Percentiles rank a stretch among this genome's conserved stretches.
Conservation (phyloP, 148 eudicot genomes). For the Vaccinium myrtillus region DNA sequence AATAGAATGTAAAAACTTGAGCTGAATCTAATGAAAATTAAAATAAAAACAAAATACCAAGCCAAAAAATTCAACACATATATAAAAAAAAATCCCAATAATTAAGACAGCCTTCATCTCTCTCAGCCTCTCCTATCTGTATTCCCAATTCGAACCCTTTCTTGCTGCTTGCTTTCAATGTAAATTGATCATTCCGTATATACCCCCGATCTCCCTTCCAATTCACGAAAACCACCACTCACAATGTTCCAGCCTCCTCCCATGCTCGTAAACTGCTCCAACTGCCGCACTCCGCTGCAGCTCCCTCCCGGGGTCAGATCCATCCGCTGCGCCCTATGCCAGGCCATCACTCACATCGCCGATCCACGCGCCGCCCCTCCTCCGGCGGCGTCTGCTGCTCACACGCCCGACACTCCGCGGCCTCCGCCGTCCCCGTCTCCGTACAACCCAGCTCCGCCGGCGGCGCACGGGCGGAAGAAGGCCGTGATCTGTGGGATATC, state of each 20-base stretch:
- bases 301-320: slow-evolving; percentile 77
- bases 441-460: slow-evolving; percentile 45
- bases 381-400: slow-evolving; percentile 14
- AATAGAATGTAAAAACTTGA: too few relatives aligned
- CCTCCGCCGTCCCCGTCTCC: slow-evolving; percentile 41
- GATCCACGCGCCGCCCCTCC: slow-evolving; percentile 51
- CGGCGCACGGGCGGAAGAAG: slow-evolving; percentile 61
- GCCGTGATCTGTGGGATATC: slow-evolving; percentile 91
- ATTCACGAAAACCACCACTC: not conserved
- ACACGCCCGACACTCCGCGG: not conserved
- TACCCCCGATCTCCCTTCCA: not conserved
- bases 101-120: not conserved
- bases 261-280: slow-evolving; percentile 78
- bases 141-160: not conserved
- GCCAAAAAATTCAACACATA: too few relatives aligned
- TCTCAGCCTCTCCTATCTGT: not conserved
- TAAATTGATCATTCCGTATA: not conserved
- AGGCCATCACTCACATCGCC: slow-evolving; percentile 57
- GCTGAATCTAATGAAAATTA: too few relatives aligned
- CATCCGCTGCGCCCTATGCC: slow-evolving; percentile 84
- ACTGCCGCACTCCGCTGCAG: slow-evolving; percentile 77
- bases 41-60: too few relatives aligned
- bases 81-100: too few relatives aligned
- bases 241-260: slow-evolving; percentile 29
- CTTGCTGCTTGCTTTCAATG: not conserved